Evolutionary conservation across 2,329 filamentous ascomycete genomes (phyloP).

Genomic region (Ceratocystis ficicola): DNA sequence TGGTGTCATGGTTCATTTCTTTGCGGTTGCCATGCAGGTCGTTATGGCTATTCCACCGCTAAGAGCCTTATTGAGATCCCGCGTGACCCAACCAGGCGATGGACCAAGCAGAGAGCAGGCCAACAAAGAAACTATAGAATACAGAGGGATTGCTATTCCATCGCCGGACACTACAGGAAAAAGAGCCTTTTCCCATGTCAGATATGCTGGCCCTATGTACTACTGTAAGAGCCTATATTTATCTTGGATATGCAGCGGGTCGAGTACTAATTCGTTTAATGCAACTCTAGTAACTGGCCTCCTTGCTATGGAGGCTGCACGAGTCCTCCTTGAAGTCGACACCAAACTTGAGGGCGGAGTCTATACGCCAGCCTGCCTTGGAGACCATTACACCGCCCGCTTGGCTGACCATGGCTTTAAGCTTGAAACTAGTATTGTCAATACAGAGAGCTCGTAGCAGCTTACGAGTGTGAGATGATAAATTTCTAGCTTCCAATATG

Average conservation of each 20-base stretch:
- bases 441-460: conserved; percentile 20
- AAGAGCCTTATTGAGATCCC: conserved; percentile 34
- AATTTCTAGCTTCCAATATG: conserved; percentile 20
- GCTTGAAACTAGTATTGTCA: conserved; percentile 43
- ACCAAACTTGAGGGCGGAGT: conserved; percentile 51
- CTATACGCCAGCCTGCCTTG: conserved; percentile 60
- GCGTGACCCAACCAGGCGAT: conserved; percentile 43
- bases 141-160: conserved; percentile 43
- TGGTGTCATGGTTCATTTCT: conserved; percentile 41
- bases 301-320: conserved; percentile 51
- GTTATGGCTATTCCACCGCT: conserved; percentile 38
- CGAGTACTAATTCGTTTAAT: conserved; percentile 1
- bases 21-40: conserved; percentile 33
- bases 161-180: conserved; percentile 29
- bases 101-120: conserved; percentile 42
- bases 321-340: conserved; percentile 52
- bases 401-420: conserved; percentile 50
- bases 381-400: conserved; percentile 53
- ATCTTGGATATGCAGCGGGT: conserved; percentile 1
- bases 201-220: conserved; percentile 47
- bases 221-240: conserved; percentile 37
- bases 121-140: conserved; percentile 49
- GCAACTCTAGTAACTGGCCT: conserved; percentile 47
- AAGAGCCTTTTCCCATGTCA: conserved; percentile 43
- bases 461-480: conserved; percentile 7